Evolutionary conservation across 495 filamentous ascomycete species (phyloP), one percentile per base, ranked within the genome.

Genomic region (Neurospora sp.): DNA sequence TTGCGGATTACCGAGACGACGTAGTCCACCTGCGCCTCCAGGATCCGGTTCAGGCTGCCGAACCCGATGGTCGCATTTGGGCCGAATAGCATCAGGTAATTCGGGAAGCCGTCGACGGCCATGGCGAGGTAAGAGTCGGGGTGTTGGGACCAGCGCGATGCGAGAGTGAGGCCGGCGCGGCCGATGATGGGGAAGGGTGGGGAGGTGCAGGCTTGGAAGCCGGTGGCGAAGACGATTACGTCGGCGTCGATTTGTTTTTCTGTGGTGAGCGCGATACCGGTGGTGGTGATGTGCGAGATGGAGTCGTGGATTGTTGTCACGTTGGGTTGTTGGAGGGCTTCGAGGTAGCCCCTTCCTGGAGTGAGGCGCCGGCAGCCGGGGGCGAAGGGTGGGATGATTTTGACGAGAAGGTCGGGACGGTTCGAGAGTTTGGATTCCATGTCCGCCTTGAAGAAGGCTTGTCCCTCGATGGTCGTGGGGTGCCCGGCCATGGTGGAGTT

Each of bases 331-430:
- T 84, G 81, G 1, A 93, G 81, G 5, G 91, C 86, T 74, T 93
- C 90, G 10, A 94, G 87, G 77, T 92, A 93, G 0, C 91, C 91
- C 5, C 86, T 88, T 0, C 91, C 92, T 0, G 91, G 91, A 0
- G 92, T 93, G 0, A 91, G 83, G n/a, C 92, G 88, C 37, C 91
- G 87, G 74, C 91, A 94, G 72, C 90, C 88, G 1, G 91, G 87
- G 1, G 88, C 84, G 78, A 92, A 93, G 44, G 87, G 84, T 0
- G 92, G 91, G 74, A 85, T 81, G 20, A 85, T 74, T 31, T 76
- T 78, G 1, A 77, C 70, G 23, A 79, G 71, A 44, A 85, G 80
- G 46, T 83, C 81, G 10, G 84, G 83, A 20, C 78, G 81, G 62
- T 72, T 39, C 9, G 77, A 41, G 12, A 85, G 79, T 5, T 77